Base-by-base conservation (phyloP, 768 basidiomycete species). In the Dentipellis fragilis region DNA sequence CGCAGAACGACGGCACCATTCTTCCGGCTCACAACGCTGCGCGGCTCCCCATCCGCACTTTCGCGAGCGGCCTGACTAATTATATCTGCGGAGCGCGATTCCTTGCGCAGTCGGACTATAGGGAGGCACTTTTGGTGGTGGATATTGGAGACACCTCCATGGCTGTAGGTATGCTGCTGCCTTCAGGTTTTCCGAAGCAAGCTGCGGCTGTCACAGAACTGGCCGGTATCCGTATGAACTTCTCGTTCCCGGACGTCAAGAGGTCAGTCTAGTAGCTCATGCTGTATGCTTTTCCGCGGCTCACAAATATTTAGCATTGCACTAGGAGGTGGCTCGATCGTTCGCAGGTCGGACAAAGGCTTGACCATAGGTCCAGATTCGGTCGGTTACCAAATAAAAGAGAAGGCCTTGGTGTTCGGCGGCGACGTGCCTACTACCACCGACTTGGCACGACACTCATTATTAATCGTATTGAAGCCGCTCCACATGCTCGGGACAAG, bases 121-220 rank as follows among this genome's bases (percentile, higher is more conserved):
- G n/a, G 9, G 42, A 74, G 64, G 66, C 71, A 57, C 71, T 74
- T 42, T 68, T 83, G 51, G 84, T 85, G 0, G 73, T 80, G 53
- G 84, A 85, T 64, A 71, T 84, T 55, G 84, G 84, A 49, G 83
- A 82, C 0, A 85, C 84, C 0, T 83, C 82, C 14, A 80, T 80
- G 1, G 84, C 84, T 58, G 77, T 84, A 7, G 83, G 84, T 16
- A 78, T 84, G 47, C 65, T 85, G 9, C 67, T 84, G 42, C 78
- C 80, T 0, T 75, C 73, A 12, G 82, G 82, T 8, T 81, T 83
- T 64, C 83, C 82, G 29, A 68, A 80, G 17, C 83, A 83, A 59
- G 81, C 84, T 2, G 80, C 80, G 12, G 81, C 81, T 1, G 78
- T 78, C 62, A 78, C 79, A 23, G 77, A 83, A 65, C 73, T 85